A percentile compares a stretch with the other conserved stretches of the same genome.
Evolutionary conservation across 768 basidiomycete genomes (phyloP).

Genomic region (Pleurotus sapidus): DNA sequence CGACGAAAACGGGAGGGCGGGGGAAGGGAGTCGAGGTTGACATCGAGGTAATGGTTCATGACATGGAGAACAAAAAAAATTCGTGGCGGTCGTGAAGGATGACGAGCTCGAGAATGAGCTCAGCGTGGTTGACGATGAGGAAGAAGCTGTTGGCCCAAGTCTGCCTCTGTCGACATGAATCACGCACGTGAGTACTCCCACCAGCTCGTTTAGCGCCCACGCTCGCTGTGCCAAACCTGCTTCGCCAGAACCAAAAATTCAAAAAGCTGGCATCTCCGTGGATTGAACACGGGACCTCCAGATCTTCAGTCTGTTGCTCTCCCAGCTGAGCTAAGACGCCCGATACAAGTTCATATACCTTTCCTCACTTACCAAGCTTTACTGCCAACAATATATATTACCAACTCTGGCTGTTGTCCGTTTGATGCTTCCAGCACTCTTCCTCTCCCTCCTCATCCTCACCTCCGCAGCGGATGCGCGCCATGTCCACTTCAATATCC

Average conservation of each 20-base stretch:
- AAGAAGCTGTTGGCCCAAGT: neutral
- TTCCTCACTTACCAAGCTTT: too few species aligned
- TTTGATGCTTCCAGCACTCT: neutral
- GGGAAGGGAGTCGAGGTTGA: slow-evolving; percentile 45
- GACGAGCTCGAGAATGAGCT: neutral
- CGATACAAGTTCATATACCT: neutral
- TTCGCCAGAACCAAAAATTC: too few species aligned
- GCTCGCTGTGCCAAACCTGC: too few species aligned
- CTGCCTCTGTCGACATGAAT: neutral
- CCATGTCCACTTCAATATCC: neutral
- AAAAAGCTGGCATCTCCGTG: slow-evolving; percentile 35
- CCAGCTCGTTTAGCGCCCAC: too few species aligned
- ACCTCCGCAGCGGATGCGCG: neutral
- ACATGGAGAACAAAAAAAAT: slow-evolving; percentile 8
- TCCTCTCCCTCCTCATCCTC: slow-evolving; percentile 4
- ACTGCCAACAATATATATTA: neutral
- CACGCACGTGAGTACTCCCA: too few species aligned
- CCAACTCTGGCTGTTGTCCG: neutral
- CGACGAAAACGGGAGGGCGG: slow-evolving; percentile 53
- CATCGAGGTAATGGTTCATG: slow-evolving; percentile 37
- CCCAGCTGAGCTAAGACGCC: slow-evolving; percentile 59
- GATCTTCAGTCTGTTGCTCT: slow-evolving; percentile 71
- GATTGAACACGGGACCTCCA: slow-evolving; percentile 79
- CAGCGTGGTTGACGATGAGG: neutral
- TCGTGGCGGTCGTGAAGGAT: slow-evolving; percentile 11